Base-by-base conservation (phyloP, 192 early-diverging fungal genomes). In the Paraglomus brasilianum region DNA sequence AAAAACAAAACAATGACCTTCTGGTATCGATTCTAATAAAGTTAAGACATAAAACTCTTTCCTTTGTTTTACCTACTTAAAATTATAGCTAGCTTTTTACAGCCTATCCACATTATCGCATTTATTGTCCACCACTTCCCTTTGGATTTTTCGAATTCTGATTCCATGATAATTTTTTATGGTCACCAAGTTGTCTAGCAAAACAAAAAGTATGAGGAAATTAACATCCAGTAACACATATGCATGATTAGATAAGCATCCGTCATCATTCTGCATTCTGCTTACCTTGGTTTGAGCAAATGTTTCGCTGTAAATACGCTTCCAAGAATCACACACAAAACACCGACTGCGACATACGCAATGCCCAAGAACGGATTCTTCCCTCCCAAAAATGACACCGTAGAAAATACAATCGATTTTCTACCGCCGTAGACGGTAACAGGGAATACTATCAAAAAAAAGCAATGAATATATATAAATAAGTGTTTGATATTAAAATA, bases 141-240 rank as follows among this genome's bases (percentile, higher is more conserved):
- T 58, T 13, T 67, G 19, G 39, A 58, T 45, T 44, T 41, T 30
- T 30, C 30, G 30, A 30, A 30, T 30, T 30, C 30, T 30, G 30
- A 78, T 98, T 98, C 97, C 97, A 99, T 21, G 93, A 95, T 61
- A 99, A 73, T 65, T 95, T 93, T 36, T 92, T 91, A 73, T 99
- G 96, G 82, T 99, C 97, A 52, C 97, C 97, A 42, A 97, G 82
- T 70, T 96, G 92, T 66, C 96, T 86, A 74, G 49, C 14, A 51
- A 43, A 42, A 24, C 24, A 49, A 72, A 65, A 63, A 47, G 3
- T 39, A 66, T 19, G 14, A 63, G 43, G 10, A 30, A 40, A 22
- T 21, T 17, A 5, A 24, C 7, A 41, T 19, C 42, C 15, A 14
- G 36, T 49, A 38, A 22, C 40, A 14, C 42, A 15, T 7, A 5